Conservation (phyloP, 768 basidiomycete species). For the Phlebiopsis gigantea region DNA sequence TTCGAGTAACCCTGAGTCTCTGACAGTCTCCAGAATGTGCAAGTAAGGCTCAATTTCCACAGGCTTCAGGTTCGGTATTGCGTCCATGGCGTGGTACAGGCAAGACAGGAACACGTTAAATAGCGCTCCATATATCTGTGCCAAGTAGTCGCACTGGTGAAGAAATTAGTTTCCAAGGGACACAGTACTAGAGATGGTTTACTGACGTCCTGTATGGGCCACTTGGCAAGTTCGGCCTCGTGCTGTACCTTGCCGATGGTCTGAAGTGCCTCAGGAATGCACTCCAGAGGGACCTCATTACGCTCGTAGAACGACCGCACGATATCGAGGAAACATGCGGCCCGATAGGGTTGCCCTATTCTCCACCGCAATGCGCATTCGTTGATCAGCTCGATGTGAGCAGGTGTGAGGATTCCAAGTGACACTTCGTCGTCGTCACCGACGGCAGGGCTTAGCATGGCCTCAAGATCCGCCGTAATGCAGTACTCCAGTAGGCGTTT, state of each 20-base stretch:
- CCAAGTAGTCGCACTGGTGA: constrained; percentile 60
- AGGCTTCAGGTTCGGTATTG: constrained; percentile 66
- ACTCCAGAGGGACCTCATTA: constrained; percentile 89
- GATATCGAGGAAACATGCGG: constrained; percentile 76
- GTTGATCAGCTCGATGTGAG: constrained; percentile 78
- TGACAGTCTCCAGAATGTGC: constrained; percentile 63
- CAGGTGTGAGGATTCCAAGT: constrained; percentile 76
- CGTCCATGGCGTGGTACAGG: constrained; percentile 80
- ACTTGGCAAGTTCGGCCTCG: constrained; percentile 67
- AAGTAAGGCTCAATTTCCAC: constrained; percentile 64
- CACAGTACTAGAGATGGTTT: neutral
- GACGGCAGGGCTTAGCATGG: constrained; percentile 87
- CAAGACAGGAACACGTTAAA: constrained; percentile 85
- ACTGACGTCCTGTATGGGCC: constrained; percentile 76
- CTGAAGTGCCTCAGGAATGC: constrained; percentile 84
- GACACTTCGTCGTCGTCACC: constrained; percentile 95
- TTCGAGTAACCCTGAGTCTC: constrained; percentile 63
- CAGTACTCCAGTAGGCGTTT: constrained; percentile 78
- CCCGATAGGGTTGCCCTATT: constrained; percentile 73
- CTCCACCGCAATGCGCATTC: constrained; percentile 91
- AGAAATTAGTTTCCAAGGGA: neutral
- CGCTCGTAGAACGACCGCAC: constrained; percentile 85
- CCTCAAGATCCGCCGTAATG: constrained; percentile 79
- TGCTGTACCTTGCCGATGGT: constrained; percentile 64
- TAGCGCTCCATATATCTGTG: constrained; percentile 61